Percentiles rank a stretch among this genome's conserved stretches.
Conservation (phyloP, 1,284 basidiomycete species). For the Singerocomus inundabilis region DNA sequence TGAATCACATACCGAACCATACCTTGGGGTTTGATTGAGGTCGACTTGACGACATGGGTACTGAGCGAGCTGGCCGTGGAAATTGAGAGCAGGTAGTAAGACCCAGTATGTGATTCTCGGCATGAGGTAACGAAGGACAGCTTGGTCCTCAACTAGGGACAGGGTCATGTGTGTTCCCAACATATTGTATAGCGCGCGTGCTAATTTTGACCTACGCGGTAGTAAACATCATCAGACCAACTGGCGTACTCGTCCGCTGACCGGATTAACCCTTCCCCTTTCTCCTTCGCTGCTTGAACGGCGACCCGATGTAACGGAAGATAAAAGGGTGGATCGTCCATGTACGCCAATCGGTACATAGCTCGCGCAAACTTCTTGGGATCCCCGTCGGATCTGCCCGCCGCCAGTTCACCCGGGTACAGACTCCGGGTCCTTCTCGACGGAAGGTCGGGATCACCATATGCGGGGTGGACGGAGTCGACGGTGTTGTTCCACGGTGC, state of each 20-base stretch:
- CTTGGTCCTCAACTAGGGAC: background rate
- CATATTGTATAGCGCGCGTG: background rate
- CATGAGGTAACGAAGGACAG: background rate
- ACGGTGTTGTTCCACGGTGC: constrained; percentile 2
- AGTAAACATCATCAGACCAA: constrained; percentile 32
- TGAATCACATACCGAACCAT: constrained; percentile 26
- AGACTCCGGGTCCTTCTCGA: constrained; percentile 15
- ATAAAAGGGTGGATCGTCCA: constrained; percentile 29
- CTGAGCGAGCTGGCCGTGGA: background rate
- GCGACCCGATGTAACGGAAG: constrained; percentile 27
- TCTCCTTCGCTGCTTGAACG: constrained; percentile 25
- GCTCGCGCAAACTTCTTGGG: constrained; percentile 23
- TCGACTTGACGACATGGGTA: constrained; percentile 6
- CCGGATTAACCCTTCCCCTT: constrained; percentile 25
- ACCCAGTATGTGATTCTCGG: background rate
- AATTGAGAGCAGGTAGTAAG: background rate
- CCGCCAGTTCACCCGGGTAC: constrained; percentile 9
- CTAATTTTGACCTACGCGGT: constrained; percentile 10
- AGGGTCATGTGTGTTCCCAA: constrained; percentile 1
- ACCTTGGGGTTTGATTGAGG: constrained; percentile 14
- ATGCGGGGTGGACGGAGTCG: constrained; percentile 23
- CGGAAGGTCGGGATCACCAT: constrained; percentile 17
- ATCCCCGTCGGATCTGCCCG: constrained; percentile 17
- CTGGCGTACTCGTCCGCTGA: constrained; percentile 28
- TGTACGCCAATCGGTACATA: constrained; percentile 18